These are phyloP conservation scores for Plasmodium reichenowi DNA, from an alignment of 169 alveolate species.

Conservation along the genomic window DNA sequence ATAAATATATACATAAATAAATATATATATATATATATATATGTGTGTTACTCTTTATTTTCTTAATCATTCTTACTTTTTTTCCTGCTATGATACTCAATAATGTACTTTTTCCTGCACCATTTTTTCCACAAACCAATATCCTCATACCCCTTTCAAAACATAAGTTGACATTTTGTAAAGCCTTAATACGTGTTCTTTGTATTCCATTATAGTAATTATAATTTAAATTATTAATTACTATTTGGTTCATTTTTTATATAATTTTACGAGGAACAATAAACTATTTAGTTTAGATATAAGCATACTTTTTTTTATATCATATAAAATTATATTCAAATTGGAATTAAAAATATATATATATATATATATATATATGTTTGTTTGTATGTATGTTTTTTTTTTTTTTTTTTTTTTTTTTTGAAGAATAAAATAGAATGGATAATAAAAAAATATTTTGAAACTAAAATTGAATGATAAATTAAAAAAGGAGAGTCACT, in stretches of 20 bases:
- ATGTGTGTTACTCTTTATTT: background rate
- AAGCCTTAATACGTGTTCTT: slow-evolving; percentile 30
- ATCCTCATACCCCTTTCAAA: slow-evolving; percentile 63
- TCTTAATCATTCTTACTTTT: slow-evolving; percentile 17
- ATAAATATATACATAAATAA: background rate
- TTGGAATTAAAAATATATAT: background rate
- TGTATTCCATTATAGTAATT: slow-evolving; percentile 36
- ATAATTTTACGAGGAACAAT: no score
- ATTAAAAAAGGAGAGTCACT: no score
- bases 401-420: no score
- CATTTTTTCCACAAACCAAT: slow-evolving; percentile 72
- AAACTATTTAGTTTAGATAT: no score
- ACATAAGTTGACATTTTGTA: slow-evolving; percentile 29
- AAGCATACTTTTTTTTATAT: background rate
- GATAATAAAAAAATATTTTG: no score
- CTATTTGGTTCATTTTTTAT: slow-evolving; percentile 34
- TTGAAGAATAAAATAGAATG: no score
- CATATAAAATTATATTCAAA: background rate
- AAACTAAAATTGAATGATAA: no score
- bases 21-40: slow-evolving; percentile 10
- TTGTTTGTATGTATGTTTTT: no score
- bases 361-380: no score
- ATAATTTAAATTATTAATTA: slow-evolving; percentile 48
- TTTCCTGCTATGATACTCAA: slow-evolving; percentile 70
- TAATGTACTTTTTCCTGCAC: slow-evolving; percentile 75